These are phyloP conservation scores for Saccharomycopsis fodiens DNA, from an alignment of 805 yeast species.

Conservation along the genomic window DNA sequence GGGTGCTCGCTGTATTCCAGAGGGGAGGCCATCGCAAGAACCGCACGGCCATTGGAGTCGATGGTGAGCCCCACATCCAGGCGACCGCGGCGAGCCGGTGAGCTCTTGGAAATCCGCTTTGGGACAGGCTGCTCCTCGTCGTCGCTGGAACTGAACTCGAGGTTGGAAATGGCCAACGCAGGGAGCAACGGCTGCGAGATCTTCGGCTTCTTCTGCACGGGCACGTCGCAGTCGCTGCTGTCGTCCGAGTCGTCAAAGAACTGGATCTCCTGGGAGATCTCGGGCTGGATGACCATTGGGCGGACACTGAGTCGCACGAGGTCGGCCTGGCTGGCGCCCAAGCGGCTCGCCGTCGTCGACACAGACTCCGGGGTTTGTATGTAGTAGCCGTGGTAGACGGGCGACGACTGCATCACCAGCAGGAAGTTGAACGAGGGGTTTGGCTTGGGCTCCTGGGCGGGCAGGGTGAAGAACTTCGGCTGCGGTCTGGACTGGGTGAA, in stretches of 20 bases:
- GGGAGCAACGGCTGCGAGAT: conserved; percentile 14
- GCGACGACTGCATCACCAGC: conserved; percentile 14
- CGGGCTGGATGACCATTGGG: conserved; percentile 6
- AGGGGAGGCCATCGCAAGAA: neutral
- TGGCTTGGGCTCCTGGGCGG: too few relatives aligned
- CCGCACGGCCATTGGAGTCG: conserved; percentile 6
- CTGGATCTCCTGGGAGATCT: neutral
- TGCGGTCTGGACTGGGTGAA: neutral
- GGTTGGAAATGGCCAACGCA: conserved; percentile 13
- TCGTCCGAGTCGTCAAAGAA: neutral
- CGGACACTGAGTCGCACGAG: neutral
- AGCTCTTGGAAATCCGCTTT: neutral
- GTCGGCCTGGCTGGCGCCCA: neutral
- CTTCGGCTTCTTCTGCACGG: neutral
- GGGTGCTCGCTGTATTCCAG: neutral
- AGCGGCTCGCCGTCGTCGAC: neutral
- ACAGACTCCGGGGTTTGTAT: neutral
- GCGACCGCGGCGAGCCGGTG: neutral
- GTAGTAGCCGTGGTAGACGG: conserved; percentile 18
- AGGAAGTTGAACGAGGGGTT: conserved; percentile 13
- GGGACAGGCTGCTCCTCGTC: conserved; percentile 10
- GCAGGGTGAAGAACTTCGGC: conserved; percentile 6
- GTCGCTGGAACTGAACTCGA: conserved; percentile 12
- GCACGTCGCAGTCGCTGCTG: neutral
- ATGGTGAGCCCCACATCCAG: neutral